Evolutionary conservation across 768 basidiomycete species (phyloP), one percentile per base, ranked within the genome.

Genomic region (Rhodotorula kratochvilovae): DNA sequence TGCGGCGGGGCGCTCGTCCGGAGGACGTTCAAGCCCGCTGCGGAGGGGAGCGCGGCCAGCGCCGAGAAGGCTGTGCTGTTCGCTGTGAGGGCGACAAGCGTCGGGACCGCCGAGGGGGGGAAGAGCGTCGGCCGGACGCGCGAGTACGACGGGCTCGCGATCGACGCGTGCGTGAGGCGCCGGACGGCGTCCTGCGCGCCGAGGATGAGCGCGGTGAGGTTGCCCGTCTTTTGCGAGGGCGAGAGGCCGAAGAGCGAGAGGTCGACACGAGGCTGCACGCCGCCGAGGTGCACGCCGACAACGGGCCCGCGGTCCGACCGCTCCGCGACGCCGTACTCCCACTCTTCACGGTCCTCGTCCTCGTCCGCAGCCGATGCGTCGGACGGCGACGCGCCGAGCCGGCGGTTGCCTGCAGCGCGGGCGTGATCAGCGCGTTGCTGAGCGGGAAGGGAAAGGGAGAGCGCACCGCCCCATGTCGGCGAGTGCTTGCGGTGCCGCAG

Each of bases 401-500:
- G 67, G 17, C 66, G 58, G 51, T 54, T 61, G 7, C 70, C 69
- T 61, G 59, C 12, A 25, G 11, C 23, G 11, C 4, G 23, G 19
- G 8, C 29, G 4, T 29, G 12, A 27, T 17, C 27, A 48, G 23
- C 17, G 12, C 4, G 5, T 3, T 25, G 1, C 5, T 31, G 42
- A 15, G 39, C 17, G 12, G n/a, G 50, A 10, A 2, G 42, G 13
- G 13, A 39, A 6, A 25, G 35, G 50, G 35, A 17, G 23, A n/a
- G 17, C 65, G 45, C 17, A 48, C 72, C 72, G 23, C 73, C 73
- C 66, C 66, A 74, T 17, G 67, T 68, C 3, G 73, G 70, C n/a
- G 63, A 66, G 45, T 74, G 56, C 67, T 74, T 74, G 43, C 73
- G 63, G 42, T 74, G 66, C 5, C 73, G 31, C 15, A 74, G 45